Evolutionary conservation across 140 eudicot genomes (phyloP).

Genomic region (Stevia rebaudiana): DNA sequence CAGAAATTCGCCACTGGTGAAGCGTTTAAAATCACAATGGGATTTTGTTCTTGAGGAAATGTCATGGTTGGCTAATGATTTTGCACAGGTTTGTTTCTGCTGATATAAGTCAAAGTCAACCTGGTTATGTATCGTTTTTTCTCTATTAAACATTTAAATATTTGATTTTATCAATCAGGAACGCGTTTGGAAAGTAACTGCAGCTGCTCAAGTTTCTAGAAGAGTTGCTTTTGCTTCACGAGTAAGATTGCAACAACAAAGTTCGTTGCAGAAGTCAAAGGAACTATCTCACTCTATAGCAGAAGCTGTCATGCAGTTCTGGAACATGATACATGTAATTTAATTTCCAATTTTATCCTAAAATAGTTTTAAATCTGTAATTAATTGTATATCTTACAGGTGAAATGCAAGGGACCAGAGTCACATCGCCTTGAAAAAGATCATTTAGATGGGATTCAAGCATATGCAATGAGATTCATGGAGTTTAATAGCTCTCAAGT

Average conservation of each 20-base stretch:
- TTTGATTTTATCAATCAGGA: constrained; percentile 41
- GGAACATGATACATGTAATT: constrained; percentile 61
- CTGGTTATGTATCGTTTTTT: not conserved
- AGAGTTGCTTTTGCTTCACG: constrained; percentile 52
- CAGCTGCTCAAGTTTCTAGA: constrained; percentile 56
- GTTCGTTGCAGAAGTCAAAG: constrained; percentile 32
- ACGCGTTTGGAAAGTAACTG: constrained; percentile 78
- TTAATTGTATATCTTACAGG: constrained; percentile 27
- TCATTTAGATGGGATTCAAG: constrained; percentile 33
- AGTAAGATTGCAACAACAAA: constrained; percentile 40
- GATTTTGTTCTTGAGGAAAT: constrained; percentile 89
- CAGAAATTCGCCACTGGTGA: constrained; percentile 31
- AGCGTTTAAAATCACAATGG: constrained; percentile 66
- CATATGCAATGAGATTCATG: constrained; percentile 63
- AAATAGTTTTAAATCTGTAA: not conserved
- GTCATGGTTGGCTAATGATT: constrained; percentile 97
- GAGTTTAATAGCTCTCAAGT: constrained; percentile 38
- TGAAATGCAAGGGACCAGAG: constrained; percentile 41
- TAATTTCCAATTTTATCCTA: not conserved
- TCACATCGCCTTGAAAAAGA: constrained; percentile 29
- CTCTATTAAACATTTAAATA: not conserved
- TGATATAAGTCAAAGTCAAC: not conserved
- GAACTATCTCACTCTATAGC: constrained; percentile 56
- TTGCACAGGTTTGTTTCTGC: constrained; percentile 72
- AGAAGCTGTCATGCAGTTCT: constrained; percentile 73